Evolutionary conservation across 257 asterid species (phyloP), one percentile per base, ranked within the genome.

Genomic region (Fraxinus excelsior): DNA sequence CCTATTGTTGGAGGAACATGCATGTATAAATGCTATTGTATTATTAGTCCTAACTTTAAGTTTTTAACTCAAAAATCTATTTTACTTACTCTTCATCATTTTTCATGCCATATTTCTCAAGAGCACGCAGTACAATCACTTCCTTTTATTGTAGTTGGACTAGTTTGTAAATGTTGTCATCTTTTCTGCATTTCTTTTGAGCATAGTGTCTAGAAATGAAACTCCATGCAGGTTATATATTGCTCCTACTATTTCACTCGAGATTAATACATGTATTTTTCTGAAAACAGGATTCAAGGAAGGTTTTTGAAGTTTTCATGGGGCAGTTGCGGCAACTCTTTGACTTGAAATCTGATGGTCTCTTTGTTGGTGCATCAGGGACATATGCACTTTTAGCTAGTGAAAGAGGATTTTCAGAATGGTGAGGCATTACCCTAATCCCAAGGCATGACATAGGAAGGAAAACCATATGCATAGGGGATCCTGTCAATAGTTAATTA

Each of bases 301-400:
- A 82, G 76, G 78, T 84, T 71, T 88, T 92, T 84, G 98, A 95
- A 84, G 89, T 91, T 76, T 91, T 93, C 77, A 76, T 91, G 28
- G 97, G 97, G 71, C 99, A 95, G 88, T 80, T 95, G 77, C 92
- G 97, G 69, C 98, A 95, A 87, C 91, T 95, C 72, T 93, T 95
- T 81, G 99, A 97, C 74, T 86, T 95, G 85, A 93, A 87, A 82
- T 93, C 98, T 19, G 82, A 84, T 80, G 87, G 85, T 83, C 74
- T 81, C 28, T 81, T 87, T 72, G 79, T 74, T 77, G 94, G 92
- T 82, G 87, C 84, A 80, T 87, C 90, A 67, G 86, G 88, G 79
- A 83, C 85, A 42, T 68, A 80, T 66, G 80, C 79, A 71, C 87
- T 89, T 73, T 80, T 95, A 85, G 74, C 98, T 79, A 91, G 96